Percentiles rank a stretch among this genome's conserved stretches.
These are phyloP conservation scores for Saccharomyces cerevisiae DNA, from an alignment of 805 yeast genomes.

Conservation along the genomic window DNA sequence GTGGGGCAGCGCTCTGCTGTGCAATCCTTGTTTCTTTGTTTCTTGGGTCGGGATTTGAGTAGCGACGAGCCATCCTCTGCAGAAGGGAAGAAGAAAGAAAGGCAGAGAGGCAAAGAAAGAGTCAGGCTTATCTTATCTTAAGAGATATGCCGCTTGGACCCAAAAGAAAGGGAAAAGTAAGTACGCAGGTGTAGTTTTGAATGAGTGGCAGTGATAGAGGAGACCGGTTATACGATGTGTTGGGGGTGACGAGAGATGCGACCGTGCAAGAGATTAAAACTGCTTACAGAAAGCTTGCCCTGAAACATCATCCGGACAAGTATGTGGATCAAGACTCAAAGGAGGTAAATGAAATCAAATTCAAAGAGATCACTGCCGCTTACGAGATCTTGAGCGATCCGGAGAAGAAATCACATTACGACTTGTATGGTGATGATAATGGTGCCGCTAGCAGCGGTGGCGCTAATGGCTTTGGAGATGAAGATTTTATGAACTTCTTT, in stretches of 20 bases:
- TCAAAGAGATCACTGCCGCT: conserved; percentile 80
- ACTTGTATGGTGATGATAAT: conserved; percentile 39
- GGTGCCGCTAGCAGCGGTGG: background rate
- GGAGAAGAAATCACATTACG: conserved; percentile 49
- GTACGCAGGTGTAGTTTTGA: background rate
- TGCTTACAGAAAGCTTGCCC: conserved; percentile 80
- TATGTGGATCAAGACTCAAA: conserved; percentile 55
- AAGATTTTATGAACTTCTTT: conserved; percentile 72
- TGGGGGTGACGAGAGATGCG: conserved; percentile 64
- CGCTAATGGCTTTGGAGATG: conserved; percentile 44
- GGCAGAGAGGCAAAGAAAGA: background rate
- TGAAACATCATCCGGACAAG: conserved; percentile 84
- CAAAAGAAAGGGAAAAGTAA: background rate
- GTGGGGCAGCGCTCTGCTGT: background rate
- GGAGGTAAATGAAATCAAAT: conserved; percentile 62
- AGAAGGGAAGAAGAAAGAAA: background rate
- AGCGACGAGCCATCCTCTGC: background rate
- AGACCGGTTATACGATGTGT: conserved; percentile 44
- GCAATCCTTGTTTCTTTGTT: background rate
- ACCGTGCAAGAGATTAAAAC: conserved; percentile 64
- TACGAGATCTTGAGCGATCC: conserved; percentile 78
- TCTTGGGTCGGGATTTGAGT: background rate
- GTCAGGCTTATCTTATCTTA: background rate
- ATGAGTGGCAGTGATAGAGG: background rate
- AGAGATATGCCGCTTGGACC: background rate